Evolutionary conservation across 2,329 filamentous ascomycete genomes (phyloP).

Genomic region (Cytospora schulzeri): DNA sequence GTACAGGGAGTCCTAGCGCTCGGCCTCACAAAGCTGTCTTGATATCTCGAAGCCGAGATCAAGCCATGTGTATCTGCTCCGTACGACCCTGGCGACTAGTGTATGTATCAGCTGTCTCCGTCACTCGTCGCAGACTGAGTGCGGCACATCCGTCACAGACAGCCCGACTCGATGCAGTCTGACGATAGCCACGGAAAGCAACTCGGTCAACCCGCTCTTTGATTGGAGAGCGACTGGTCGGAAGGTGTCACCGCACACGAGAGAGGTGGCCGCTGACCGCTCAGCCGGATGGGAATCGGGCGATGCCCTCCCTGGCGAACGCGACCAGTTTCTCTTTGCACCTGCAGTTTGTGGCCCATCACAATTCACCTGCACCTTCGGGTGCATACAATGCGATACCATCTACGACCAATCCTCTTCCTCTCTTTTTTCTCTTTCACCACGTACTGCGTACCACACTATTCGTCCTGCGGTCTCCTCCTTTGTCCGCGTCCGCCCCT

Average conservation of each 20-base stretch:
- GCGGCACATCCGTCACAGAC: conserved; percentile 9
- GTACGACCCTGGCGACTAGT: background rate
- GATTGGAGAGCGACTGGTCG: conserved; percentile 24
- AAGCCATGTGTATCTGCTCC: background rate
- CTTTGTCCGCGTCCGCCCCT: conserved; percentile 12
- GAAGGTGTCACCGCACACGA: conserved; percentile 27
- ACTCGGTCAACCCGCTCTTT: conserved; percentile 22
- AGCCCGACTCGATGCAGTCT: conserved; percentile 20
- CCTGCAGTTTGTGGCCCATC: conserved; percentile 24
- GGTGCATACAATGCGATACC: conserved; percentile 24
- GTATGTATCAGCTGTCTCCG: background rate
- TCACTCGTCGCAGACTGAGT: background rate
- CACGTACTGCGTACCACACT: conserved; percentile 5
- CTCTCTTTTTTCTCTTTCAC: conserved; percentile 6
- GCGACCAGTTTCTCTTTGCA: conserved; percentile 4
- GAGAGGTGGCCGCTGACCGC: conserved; percentile 25
- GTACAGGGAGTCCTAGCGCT: conserved; percentile 22
- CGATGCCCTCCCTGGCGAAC: conserved; percentile 8
- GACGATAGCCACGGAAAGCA: conserved; percentile 25
- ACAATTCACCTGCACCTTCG: conserved; percentile 25
- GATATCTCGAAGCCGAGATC: background rate
- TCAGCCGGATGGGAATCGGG: conserved; percentile 19
- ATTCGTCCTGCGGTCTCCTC: conserved; percentile 11
- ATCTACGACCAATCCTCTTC: conserved; percentile 18
- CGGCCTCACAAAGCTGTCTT: conserved; percentile 16